A percentile compares a stretch with the other conserved stretches of the same genome.
phyloP scores from a whole-genome alignment of 257 asterid genomes.

The Nicotiana tomentosiformis region DNA sequence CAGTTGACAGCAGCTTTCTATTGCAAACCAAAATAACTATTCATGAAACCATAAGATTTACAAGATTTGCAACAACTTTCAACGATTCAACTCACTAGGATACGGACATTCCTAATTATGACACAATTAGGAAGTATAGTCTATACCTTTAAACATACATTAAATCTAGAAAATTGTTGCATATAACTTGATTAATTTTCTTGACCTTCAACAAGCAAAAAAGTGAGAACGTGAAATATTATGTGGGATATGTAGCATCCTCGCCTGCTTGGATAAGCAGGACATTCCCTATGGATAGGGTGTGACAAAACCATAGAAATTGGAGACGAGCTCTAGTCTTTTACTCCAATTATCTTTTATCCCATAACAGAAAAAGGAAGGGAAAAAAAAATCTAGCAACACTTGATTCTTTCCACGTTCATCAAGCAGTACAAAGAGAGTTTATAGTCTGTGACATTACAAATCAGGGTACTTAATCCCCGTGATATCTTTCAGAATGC shows the following conservation, averaged over 20 bases:
- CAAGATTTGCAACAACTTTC: not conserved
- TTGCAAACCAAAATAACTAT: not conserved
- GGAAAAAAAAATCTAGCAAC: not conserved
- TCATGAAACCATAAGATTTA: not conserved
- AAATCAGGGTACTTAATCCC: not conserved
- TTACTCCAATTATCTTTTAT: not conserved
- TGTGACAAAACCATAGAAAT: not conserved
- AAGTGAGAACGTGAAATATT: not conserved
- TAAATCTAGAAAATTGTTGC: not conserved
- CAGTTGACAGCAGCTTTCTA: not conserved
- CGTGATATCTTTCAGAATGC: not conserved
- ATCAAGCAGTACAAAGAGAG: not conserved
- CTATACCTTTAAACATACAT: not conserved
- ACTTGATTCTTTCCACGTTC: not conserved
- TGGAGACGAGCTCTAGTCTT: not conserved
- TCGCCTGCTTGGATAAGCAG: not conserved
- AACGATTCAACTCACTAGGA: not conserved
- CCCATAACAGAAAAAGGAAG: not conserved
- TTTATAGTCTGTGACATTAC: not conserved
- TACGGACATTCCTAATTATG: not conserved
- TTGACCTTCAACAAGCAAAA: not conserved
- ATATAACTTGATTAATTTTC: not conserved
- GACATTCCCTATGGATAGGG: not conserved
- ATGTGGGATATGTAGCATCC: not conserved
- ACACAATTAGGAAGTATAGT: not conserved